A percentile compares a stretch with the other conserved stretches of the same genome.
Evolutionary conservation across 2,329 filamentous ascomycete genomes (phyloP).

Genomic region (Cercospora sesami): DNA sequence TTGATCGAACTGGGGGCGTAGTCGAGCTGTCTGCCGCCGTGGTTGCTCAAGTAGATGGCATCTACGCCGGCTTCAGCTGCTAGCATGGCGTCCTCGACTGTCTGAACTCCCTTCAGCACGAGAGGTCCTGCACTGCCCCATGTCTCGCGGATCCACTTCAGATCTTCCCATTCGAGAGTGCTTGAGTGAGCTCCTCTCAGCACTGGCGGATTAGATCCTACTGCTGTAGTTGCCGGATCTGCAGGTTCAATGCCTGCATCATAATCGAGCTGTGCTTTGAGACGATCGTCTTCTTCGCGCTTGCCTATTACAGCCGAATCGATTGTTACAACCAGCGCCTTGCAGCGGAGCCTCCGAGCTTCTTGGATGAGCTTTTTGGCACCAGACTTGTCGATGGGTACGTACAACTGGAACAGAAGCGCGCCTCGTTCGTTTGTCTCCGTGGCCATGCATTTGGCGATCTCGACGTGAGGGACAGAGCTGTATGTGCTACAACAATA

Average conservation of each 20-base stretch:
- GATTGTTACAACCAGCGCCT: slow-evolving; percentile 36
- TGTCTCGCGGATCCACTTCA: slow-evolving; percentile 14
- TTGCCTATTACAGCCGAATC: slow-evolving; percentile 36
- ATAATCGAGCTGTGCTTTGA: slow-evolving; percentile 43
- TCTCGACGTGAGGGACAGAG: neutral
- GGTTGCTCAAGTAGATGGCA: slow-evolving; percentile 46
- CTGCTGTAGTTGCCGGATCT: neutral
- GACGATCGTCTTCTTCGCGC: slow-evolving; percentile 28
- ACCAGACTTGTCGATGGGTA: neutral
- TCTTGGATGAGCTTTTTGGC: neutral
- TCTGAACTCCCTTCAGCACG: slow-evolving; percentile 41
- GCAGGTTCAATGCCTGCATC: slow-evolving; percentile 34
- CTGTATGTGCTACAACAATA: neutral
- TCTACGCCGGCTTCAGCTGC: slow-evolving; percentile 41
- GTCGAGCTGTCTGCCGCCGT: slow-evolving; percentile 46
- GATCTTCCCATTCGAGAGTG: slow-evolving; percentile 26
- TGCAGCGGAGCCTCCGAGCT: slow-evolving; percentile 29
- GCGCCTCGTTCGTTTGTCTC: neutral
- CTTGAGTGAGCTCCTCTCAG: slow-evolving; percentile 39
- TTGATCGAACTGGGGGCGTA: slow-evolving; percentile 68
- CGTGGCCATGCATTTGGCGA: neutral
- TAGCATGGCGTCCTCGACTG: slow-evolving; percentile 43
- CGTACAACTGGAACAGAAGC: neutral
- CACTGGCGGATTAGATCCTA: neutral
- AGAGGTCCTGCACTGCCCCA: neutral